A percentile compares a stretch with the other conserved stretches of the same genome.
These are phyloP conservation scores for Neophaeococcomyces mojaviensis DNA, from an alignment of 2,329 filamentous ascomycete genomes.

Conservation along the genomic window DNA sequence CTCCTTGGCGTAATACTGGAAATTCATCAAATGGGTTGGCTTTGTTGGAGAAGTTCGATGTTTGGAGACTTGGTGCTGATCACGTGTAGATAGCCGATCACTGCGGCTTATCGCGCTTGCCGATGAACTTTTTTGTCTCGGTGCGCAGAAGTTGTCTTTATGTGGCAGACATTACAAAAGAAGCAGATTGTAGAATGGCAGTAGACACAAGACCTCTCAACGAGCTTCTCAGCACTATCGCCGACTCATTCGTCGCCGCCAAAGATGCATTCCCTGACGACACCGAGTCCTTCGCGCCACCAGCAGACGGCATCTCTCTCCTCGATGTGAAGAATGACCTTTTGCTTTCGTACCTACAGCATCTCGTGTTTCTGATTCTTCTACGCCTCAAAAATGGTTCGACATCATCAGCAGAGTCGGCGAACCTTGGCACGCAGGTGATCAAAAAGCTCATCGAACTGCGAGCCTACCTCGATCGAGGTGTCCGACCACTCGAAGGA, in stretches of 20 bases:
- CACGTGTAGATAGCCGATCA: no score
- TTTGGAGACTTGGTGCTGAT: no score
- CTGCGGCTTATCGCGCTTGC: not conserved
- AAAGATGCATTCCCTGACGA: conserved; percentile 17
- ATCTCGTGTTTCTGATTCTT: conserved; percentile 79
- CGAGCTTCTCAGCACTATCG: conserved; percentile 15
- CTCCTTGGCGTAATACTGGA: no score
- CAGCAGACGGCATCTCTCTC: conserved; percentile 76
- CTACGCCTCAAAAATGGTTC: conserved; percentile 60
- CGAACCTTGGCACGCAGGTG: conserved; percentile 53
- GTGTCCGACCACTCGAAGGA: conserved; percentile 80
- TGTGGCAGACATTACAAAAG: not conserved
- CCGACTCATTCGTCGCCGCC: conserved; percentile 13
- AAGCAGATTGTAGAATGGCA: conserved; percentile 11
- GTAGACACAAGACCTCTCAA: conserved; percentile 10
- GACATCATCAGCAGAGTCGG: conserved; percentile 20
- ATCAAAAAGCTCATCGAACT: conserved; percentile 85
- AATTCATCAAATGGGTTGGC: no score
- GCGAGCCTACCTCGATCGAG: conserved; percentile 87
- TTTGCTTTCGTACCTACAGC: conserved; percentile 92
- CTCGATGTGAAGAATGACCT: conserved; percentile 95
- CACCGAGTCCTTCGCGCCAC: conserved; percentile 64
- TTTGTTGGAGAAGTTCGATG: no score
- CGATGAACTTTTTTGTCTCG: not conserved
- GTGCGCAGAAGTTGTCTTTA: no score